Conservation (phyloP, 2,329 filamentous ascomycete species). For the Conoideocrella luteorostrata region DNA sequence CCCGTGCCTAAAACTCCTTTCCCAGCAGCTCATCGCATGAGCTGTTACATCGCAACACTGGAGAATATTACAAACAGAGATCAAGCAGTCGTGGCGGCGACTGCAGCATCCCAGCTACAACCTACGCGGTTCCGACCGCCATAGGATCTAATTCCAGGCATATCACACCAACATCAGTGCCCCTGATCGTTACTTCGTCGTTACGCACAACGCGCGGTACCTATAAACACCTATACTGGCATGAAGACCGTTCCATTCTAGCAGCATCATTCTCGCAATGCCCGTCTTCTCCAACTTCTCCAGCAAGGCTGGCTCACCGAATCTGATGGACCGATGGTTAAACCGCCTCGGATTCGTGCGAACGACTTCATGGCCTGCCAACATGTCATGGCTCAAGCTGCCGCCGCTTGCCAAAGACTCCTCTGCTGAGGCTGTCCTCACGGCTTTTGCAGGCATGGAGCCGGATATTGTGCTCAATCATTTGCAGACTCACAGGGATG, state of each 20-base stretch:
- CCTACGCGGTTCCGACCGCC: slow-evolving; percentile 10
- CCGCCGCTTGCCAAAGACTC: slow-evolving; percentile 10
- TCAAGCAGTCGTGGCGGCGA: slow-evolving; percentile 14
- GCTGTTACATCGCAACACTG: slow-evolving; percentile 14
- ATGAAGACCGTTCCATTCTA: slow-evolving; percentile 7
- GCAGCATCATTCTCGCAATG: slow-evolving; percentile 6
- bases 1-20: neutral
- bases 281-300: slow-evolving; percentile 2
- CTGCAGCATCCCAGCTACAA: slow-evolving; percentile 6
- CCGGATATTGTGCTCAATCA: slow-evolving; percentile 13
- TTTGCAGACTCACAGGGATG: slow-evolving; percentile 14
- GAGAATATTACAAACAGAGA: slow-evolving; percentile 6
- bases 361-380: slow-evolving; percentile 2
- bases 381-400: slow-evolving; percentile 9
- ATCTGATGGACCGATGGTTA: slow-evolving; percentile 2
- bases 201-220: neutral
- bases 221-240: slow-evolving; percentile 4
- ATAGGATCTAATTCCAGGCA: slow-evolving; percentile 5
- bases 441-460: slow-evolving; percentile 15
- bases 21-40: slow-evolving; percentile 9
- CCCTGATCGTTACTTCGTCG: neutral
- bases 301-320: neutral
- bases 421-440: slow-evolving; percentile 15
- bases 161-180: neutral
- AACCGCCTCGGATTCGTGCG: slow-evolving; percentile 1